Conservation (phyloP, 2,329 filamentous ascomycete species). For the Cyclaneusma minus region DNA sequence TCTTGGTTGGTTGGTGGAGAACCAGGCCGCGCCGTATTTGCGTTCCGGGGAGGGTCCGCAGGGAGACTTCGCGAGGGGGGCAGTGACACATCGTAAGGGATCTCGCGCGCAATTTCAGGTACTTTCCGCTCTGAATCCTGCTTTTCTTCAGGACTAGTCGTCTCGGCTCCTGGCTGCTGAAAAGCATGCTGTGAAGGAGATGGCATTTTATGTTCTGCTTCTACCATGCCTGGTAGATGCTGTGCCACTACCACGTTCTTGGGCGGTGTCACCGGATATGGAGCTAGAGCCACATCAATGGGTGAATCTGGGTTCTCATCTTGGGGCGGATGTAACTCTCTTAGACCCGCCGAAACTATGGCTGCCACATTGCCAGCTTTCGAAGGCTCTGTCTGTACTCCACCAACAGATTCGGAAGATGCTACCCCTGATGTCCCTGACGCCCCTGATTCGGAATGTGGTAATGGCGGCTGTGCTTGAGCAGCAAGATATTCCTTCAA, state of each 20-base stretch:
- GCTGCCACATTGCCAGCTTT: conserved; percentile 10
- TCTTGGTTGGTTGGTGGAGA: conserved; percentile 32
- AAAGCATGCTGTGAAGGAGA: conserved; percentile 43
- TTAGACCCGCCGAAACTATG: conserved; percentile 13
- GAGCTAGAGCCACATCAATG: conserved; percentile 41
- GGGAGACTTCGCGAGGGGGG: conserved; percentile 39
- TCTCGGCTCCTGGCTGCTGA: conserved; percentile 32
- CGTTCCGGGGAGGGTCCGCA: conserved; percentile 23
- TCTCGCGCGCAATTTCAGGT: conserved; percentile 24
- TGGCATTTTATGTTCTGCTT: conserved; percentile 43
- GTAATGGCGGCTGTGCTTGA: conserved; percentile 6
- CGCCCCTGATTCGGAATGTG: conserved; percentile 7
- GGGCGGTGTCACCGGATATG: conserved; percentile 50
- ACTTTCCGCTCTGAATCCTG: conserved; percentile 26
- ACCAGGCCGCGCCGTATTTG: conserved; percentile 13
- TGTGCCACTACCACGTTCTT: conserved; percentile 2
- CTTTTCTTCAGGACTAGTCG: conserved; percentile 20
- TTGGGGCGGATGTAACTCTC: conserved; percentile 8
- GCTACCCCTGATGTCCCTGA: conserved; percentile 8
- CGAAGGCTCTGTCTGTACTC: conserved; percentile 8
- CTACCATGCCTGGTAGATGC: conserved; percentile 24
- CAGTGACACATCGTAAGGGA: conserved; percentile 34
- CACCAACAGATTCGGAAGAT: conserved; percentile 13
- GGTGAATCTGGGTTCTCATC: conserved; percentile 30
- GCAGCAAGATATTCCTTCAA: conserved; percentile 55